Evolutionary conservation across 2,329 filamentous ascomycete genomes (phyloP).

Genomic region (Waltergamsia citrina): DNA sequence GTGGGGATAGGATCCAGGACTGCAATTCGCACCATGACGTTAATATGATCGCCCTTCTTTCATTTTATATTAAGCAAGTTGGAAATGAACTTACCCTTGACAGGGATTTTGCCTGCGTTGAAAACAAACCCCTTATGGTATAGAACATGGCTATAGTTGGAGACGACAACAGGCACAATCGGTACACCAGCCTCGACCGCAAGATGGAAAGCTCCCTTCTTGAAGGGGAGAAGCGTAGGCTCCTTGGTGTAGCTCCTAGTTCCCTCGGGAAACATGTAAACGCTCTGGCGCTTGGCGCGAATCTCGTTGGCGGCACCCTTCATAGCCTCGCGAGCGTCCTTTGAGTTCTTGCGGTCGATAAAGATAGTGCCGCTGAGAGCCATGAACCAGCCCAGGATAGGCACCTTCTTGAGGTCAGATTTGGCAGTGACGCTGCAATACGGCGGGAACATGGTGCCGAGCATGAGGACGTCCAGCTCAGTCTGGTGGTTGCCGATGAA

Average conservation of each 20-base stretch:
- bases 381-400: constrained; percentile 95
- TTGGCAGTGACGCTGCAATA: constrained; percentile 94
- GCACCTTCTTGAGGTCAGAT: constrained; percentile 66
- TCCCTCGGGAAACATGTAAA: constrained; percentile 86
- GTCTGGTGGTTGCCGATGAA: constrained; percentile 95
- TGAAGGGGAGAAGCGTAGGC: constrained; percentile 83
- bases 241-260: constrained; percentile 83
- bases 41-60: neutral
- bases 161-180: constrained; percentile 75
- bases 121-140: constrained; percentile 57
- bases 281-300: constrained; percentile 58
- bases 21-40: constrained; percentile 25
- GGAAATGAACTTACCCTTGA: constrained; percentile 65
- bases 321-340: constrained; percentile 79
- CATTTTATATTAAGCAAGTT: too few species aligned
- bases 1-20: constrained; percentile 78
- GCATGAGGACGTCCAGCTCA: constrained; percentile 87
- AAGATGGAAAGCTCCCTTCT: constrained; percentile 96
- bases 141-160: constrained; percentile 70
- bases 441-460: constrained; percentile 80
- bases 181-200: constrained; percentile 90
- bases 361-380: constrained; percentile 81
- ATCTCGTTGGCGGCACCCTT: constrained; percentile 76
- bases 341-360: constrained; percentile 81
- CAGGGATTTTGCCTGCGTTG: constrained; percentile 58